phyloP scores from a whole-genome alignment of 1,284 basidiomycete species.

The Ceratobasidium papillatum region DNA sequence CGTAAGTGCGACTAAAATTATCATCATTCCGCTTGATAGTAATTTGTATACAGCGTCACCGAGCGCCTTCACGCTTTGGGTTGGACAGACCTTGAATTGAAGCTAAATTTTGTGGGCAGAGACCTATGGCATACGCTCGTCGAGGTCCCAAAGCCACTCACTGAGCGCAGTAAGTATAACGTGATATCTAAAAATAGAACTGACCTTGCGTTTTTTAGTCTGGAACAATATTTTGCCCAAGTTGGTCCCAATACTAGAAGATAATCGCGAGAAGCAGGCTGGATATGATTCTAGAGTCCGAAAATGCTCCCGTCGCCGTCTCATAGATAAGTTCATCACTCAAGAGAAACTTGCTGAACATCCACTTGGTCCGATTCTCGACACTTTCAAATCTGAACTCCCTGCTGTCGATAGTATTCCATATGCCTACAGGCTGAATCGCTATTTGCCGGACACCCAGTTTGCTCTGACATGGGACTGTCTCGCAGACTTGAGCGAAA shows the following conservation, averaged over 20 bases:
- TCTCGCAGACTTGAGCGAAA: not conserved
- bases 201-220: not conserved
- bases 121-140: slow-evolving; percentile 2
- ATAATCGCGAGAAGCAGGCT: not conserved
- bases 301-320: not conserved
- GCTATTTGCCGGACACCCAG: not conserved
- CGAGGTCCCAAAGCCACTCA: slow-evolving; percentile 1
- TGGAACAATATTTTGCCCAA: slow-evolving; percentile 12
- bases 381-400: not conserved
- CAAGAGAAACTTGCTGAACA: not conserved
- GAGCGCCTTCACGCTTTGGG: slow-evolving; percentile 5
- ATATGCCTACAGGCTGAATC: not conserved
- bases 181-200: not conserved
- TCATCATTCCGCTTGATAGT: not conserved
- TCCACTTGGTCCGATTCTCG: not conserved
- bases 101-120: not conserved
- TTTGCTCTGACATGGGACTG: slow-evolving; percentile 13
- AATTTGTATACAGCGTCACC: not conserved
- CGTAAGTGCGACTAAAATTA: not conserved
- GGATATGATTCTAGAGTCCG: not conserved
- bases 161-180: slow-evolving; percentile 1
- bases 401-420: not conserved
- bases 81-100: slow-evolving; percentile 1
- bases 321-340: not conserved
- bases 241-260: not conserved